Conservation (phyloP, 306 rosid genomes). For the Prosopis cineraria region DNA sequence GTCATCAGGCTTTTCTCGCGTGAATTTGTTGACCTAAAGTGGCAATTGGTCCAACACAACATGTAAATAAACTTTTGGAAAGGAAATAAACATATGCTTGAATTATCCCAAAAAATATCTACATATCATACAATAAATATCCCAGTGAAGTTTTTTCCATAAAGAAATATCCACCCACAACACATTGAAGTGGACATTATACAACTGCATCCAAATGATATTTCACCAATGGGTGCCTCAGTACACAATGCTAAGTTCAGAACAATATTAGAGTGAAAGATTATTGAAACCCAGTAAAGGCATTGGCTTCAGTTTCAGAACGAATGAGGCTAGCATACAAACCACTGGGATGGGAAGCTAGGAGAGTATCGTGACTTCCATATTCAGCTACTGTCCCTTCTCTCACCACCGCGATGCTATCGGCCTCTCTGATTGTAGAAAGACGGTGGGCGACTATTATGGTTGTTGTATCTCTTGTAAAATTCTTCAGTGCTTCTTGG, state of each 20-base stretch:
- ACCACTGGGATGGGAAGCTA: conserved; percentile 61
- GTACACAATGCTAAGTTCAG: neutral
- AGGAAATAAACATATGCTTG: neutral
- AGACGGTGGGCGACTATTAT: conserved; percentile 85
- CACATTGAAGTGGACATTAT: conserved; percentile 6
- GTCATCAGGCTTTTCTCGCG: too few species aligned
- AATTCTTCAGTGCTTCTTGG: conserved; percentile 68
- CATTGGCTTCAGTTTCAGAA: conserved; percentile 82
- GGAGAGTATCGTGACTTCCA: conserved; percentile 73
- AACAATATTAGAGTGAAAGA: conserved; percentile 4
- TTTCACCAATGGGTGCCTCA: conserved; percentile 4
- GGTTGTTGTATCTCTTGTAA: conserved; percentile 63
- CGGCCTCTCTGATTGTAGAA: conserved; percentile 76
- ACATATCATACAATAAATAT: neutral
- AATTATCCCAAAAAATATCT: neutral
- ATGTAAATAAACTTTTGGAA: neutral
- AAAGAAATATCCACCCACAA: neutral
- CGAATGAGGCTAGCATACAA: conserved; percentile 72
- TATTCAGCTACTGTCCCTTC: conserved; percentile 67
- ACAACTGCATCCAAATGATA: conserved; percentile 9
- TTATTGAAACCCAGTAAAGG: conserved; percentile 50
- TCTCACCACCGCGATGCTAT: conserved; percentile 72
- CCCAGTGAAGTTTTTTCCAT: neutral
- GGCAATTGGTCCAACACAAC: too few species aligned
- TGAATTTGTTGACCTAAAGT: too few species aligned